Evolutionary conservation across 371 early-diverging fungal species (phyloP).

Genomic region (Mucor racemosus): DNA sequence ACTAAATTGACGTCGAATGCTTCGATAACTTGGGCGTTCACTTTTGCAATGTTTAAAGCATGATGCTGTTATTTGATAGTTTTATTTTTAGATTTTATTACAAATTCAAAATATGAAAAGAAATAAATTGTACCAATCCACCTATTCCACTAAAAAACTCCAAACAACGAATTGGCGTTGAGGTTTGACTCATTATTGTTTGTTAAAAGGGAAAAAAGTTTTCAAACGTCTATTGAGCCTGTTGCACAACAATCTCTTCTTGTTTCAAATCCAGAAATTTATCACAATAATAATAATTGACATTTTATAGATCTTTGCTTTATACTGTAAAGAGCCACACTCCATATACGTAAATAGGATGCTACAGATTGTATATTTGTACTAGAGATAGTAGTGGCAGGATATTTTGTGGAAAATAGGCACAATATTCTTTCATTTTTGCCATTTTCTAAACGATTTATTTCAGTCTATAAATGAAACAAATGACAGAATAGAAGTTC

Average conservation of each 20-base stretch:
- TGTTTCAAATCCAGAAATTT: background rate
- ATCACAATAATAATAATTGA: too few species aligned
- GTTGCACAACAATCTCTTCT: background rate
- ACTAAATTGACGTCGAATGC: constrained; percentile 76
- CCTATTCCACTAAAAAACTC: constrained; percentile 85
- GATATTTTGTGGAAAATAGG: too few species aligned
- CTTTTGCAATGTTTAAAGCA: constrained; percentile 61
- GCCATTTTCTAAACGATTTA: too few species aligned
- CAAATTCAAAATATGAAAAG: background rate
- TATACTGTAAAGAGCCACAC: too few species aligned
- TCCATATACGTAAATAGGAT: too few species aligned
- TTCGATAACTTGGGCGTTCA: constrained; percentile 54
- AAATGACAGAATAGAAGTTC: too few species aligned
- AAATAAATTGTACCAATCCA: constrained; percentile 54
- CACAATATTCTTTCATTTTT: too few species aligned
- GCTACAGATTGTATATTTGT: too few species aligned
- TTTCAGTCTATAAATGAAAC: too few species aligned
- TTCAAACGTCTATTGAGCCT: background rate
- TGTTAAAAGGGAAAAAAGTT: background rate
- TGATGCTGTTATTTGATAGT: constrained; percentile 51
- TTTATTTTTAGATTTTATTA: background rate
- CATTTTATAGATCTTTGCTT: too few species aligned
- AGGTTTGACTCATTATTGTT: background rate
- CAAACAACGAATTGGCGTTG: constrained; percentile 52
- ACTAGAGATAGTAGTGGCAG: too few species aligned